Evolutionary conservation across 805 yeast species (phyloP).

Genomic region (Cyberlindnera samutprakarnensis): DNA sequence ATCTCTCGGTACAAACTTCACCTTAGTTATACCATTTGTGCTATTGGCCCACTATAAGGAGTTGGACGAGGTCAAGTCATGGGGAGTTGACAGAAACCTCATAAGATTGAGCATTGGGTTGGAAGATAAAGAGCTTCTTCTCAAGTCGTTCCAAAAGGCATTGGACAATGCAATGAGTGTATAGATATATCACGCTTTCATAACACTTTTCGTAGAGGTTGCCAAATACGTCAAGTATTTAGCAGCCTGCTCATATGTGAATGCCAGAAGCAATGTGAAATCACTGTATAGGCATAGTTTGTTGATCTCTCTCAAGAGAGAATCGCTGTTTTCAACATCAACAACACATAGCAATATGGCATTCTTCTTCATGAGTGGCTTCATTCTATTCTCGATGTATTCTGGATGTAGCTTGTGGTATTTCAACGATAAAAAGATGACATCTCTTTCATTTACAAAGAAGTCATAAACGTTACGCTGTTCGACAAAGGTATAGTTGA

Average conservation of each 20-base stretch:
- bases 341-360: slow-evolving; percentile 56
- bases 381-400: slow-evolving; percentile 54
- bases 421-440: slow-evolving; percentile 57
- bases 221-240: slow-evolving; percentile 31
- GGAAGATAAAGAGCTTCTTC: slow-evolving; percentile 58
- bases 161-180: slow-evolving; percentile 17
- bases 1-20: slow-evolving; percentile 82
- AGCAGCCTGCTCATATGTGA: slow-evolving; percentile 47
- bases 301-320: slow-evolving; percentile 32
- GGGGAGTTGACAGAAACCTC: slow-evolving; percentile 76
- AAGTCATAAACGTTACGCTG: slow-evolving; percentile 52
- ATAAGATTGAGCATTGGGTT: slow-evolving; percentile 82
- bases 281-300: slow-evolving; percentile 33
- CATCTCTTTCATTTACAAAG: slow-evolving; percentile 47
- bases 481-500: slow-evolving; percentile 45
- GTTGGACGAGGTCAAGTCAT: slow-evolving; percentile 66
- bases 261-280: slow-evolving; percentile 33
- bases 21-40: slow-evolving; percentile 85
- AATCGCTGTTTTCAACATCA: slow-evolving; percentile 53
- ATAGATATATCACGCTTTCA: no score
- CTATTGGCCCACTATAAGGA: slow-evolving; percentile 80
- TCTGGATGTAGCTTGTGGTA: slow-evolving; percentile 76
- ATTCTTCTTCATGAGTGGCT: slow-evolving; percentile 30
- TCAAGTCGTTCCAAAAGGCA: slow-evolving; percentile 13
- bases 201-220: no score